Percentiles rank a stretch among this genome's conserved stretches.
Evolutionary conservation across 345 rosid genomes (phyloP).

Genomic region (Noccaea caerulescens): DNA sequence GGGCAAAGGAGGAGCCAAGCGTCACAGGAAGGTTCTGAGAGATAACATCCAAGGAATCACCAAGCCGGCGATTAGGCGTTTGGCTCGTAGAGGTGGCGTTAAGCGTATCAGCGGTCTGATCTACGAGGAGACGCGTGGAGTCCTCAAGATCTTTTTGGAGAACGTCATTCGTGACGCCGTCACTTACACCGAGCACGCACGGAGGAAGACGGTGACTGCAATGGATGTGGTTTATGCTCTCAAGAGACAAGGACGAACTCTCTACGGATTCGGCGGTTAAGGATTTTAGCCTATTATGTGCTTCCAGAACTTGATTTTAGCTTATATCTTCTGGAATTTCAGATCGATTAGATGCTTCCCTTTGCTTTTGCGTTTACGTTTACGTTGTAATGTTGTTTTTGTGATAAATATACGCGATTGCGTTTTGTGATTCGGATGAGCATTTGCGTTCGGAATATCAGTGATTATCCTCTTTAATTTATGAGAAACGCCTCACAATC

Average conservation of each 20-base stretch:
- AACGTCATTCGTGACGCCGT: slow-evolving; percentile 17
- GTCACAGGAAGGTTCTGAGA: slow-evolving; percentile 60
- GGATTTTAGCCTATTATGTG: neutral
- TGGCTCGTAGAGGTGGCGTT: slow-evolving; percentile 50
- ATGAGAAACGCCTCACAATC: too few relatives aligned
- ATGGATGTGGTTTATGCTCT: slow-evolving; percentile 4
- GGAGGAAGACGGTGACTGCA: slow-evolving; percentile 5
- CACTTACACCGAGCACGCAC: neutral
- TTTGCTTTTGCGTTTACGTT: too few relatives aligned
- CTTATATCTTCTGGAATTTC: too few relatives aligned
- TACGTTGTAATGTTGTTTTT: too few relatives aligned
- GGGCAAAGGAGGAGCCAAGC: slow-evolving; percentile 66
- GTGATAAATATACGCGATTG: too few relatives aligned
- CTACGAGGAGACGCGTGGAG: slow-evolving; percentile 35
- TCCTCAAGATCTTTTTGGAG: slow-evolving; percentile 4
- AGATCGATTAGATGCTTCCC: too few relatives aligned
- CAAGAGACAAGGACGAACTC: slow-evolving; percentile 1
- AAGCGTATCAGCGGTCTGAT: slow-evolving; percentile 27
- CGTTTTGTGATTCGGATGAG: too few relatives aligned
- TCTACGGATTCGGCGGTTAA: neutral
- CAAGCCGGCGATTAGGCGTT: slow-evolving; percentile 42
- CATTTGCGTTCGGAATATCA: too few relatives aligned
- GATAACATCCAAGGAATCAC: slow-evolving; percentile 70
- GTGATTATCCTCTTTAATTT: too few relatives aligned
- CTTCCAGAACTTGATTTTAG: neutral